Evolutionary conservation across 345 rosid genomes (phyloP).

Genomic region (Theobroma cacao): DNA sequence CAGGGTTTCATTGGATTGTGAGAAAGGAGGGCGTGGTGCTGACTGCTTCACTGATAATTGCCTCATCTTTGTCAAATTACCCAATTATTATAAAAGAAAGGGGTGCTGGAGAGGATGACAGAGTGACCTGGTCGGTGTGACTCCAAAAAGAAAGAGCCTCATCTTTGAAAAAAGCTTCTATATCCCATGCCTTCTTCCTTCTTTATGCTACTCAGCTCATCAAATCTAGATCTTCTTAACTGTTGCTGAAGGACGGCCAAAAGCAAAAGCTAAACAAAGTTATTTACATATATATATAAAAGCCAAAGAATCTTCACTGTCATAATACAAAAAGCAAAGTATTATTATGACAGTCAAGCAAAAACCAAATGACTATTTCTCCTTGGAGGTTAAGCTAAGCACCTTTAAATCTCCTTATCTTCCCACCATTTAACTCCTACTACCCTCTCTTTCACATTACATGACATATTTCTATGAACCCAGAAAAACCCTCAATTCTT

Average conservation of each 20-base stretch:
- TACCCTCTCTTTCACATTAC: constrained; percentile 3
- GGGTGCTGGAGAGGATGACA: neutral
- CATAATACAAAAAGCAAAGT: neutral
- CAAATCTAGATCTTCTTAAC: neutral
- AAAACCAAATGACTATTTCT: neutral
- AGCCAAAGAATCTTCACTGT: constrained; percentile 4
- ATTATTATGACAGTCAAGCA: neutral
- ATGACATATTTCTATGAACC: neutral
- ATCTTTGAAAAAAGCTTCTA: constrained; percentile 11
- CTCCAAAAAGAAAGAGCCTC: neutral
- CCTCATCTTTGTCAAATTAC: neutral
- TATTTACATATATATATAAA: neutral
- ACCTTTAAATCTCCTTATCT: constrained; percentile 1
- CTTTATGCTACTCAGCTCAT: constrained; percentile 2
- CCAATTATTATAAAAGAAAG: neutral
- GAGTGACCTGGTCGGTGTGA: neutral
- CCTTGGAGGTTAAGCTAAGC: constrained; percentile 10
- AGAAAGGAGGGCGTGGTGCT: neutral
- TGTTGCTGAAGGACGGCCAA: neutral
- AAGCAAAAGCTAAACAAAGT: constrained; percentile 5
- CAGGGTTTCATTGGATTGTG: neutral
- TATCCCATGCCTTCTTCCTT: neutral
- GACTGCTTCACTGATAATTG: constrained; percentile 3
- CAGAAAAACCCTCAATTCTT: constrained; percentile 9
- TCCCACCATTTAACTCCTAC: neutral